These are phyloP conservation scores for Lactifluus piperatus DNA, from an alignment of 768 basidiomycete species.

Conservation along the genomic window DNA sequence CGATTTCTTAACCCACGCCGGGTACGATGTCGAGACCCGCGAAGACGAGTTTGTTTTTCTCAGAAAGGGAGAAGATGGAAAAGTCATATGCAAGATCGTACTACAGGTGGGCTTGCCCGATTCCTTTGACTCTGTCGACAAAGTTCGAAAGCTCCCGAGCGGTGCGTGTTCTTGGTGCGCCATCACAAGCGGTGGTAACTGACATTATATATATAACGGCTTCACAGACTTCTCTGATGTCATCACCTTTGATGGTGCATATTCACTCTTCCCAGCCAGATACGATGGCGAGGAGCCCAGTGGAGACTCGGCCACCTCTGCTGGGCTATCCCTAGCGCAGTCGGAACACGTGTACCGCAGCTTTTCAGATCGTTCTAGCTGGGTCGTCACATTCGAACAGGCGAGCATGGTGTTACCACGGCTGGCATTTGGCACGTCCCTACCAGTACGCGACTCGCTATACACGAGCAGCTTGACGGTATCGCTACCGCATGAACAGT, in stretches of 20 bases:
- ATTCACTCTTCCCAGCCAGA: conserved; percentile 6
- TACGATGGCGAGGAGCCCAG: neutral
- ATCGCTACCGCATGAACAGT: neutral
- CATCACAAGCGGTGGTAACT: neutral
- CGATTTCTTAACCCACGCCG: neutral
- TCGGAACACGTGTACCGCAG: neutral
- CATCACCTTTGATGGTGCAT: conserved; percentile 12
- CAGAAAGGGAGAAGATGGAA: neutral
- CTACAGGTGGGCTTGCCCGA: neutral
- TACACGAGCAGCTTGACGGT: conserved; percentile 6
- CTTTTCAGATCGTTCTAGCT: conserved; percentile 12
- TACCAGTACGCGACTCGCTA: conserved; percentile 1
- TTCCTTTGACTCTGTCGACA: conserved; percentile 1
- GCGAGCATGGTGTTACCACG: neutral
- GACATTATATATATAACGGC: neutral
- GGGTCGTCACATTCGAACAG: conserved; percentile 11
- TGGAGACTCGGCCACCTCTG: neutral
- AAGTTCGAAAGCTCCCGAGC: neutral
- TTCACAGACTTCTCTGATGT: conserved; percentile 7
- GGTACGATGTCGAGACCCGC: neutral
- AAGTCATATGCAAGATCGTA: neutral
- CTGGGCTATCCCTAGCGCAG: too few relatives aligned
- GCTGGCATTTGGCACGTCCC: conserved; percentile 1
- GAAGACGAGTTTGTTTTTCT: neutral
- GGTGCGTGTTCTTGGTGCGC: neutral